Conservation (phyloP, 306 rosid species). For the Alnus rubra region DNA sequence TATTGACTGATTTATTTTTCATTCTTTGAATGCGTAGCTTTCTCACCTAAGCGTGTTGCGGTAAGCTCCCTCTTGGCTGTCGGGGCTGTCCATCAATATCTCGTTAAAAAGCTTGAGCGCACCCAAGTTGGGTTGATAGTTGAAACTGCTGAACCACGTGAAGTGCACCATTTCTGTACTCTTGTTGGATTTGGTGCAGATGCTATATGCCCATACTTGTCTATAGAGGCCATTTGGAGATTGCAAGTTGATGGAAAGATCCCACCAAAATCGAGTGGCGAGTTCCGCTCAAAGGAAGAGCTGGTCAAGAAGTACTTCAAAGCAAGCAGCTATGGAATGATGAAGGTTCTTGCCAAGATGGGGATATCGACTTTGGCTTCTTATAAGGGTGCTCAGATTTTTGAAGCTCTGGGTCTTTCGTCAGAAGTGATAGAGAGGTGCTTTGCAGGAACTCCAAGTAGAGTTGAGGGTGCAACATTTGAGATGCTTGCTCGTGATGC, state of each 20-base stretch:
- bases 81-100: slow-evolving; percentile 95
- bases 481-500: slow-evolving; percentile 86
- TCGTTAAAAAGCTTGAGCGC: slow-evolving; percentile 88
- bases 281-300: slow-evolving; percentile 67
- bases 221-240: slow-evolving; percentile 88
- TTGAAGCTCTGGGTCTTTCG: slow-evolving; percentile 97
- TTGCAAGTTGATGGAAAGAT: slow-evolving; percentile 95
- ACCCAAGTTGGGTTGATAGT: slow-evolving; percentile 87
- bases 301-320: slow-evolving; percentile 81
- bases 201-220: slow-evolving; percentile 92
- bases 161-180: slow-evolving; percentile 98
- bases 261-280: slow-evolving; percentile 75
- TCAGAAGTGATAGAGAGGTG: slow-evolving; percentile 90
- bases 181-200: slow-evolving; percentile 97
- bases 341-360: slow-evolving; percentile 99
- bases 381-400: slow-evolving; percentile 98
- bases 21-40: slow-evolving; percentile 49
- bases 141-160: slow-evolving; percentile 99
- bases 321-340: slow-evolving; percentile 96
- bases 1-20: background rate
- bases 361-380: slow-evolving; percentile 99
- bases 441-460: slow-evolving; percentile 96
- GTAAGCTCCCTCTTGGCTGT: slow-evolving; percentile 96
- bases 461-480: slow-evolving; percentile 98
- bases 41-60: slow-evolving; percentile 76